Percentiles rank a stretch among this genome's conserved stretches.
phyloP scores from a whole-genome alignment of 2,329 filamentous ascomycete genomes.

The Colletotrichum trifolii region DNA sequence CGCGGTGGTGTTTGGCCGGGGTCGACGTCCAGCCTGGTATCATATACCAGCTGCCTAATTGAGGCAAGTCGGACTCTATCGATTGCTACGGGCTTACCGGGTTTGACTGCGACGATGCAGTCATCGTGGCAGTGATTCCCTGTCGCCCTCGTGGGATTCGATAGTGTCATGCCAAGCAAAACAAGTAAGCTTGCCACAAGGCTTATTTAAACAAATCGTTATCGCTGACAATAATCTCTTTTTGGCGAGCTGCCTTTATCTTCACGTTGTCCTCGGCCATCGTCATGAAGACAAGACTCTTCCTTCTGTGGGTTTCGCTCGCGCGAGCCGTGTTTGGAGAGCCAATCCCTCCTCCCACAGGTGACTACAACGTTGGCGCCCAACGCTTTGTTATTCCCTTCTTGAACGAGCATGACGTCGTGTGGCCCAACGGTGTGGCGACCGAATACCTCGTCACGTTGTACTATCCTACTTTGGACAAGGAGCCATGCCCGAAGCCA shows the following conservation, averaged over 20 bases:
- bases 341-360: conserved; percentile 11
- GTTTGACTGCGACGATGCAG: neutral
- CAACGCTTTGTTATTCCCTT: conserved; percentile 24
- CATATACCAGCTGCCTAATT: conserved; percentile 6
- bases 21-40: neutral
- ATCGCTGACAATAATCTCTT: fast-evolving
- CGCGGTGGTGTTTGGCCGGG: neutral
- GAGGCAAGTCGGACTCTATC: neutral
- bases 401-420: conserved; percentile 12
- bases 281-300: neutral
- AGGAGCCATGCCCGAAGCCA: conserved; percentile 10
- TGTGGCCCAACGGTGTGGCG: conserved; percentile 22
- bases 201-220: neutral
- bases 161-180: neutral
- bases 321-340: neutral
- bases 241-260: too few species aligned
- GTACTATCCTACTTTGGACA: conserved; percentile 32
- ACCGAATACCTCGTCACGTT: conserved; percentile 36
- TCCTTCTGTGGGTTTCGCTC: neutral
- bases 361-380: conserved; percentile 34
- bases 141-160: neutral
- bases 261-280: fast-evolving
- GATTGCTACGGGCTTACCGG: neutral
- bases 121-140: neutral
- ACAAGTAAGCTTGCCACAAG: neutral